Conservation (phyloP, 805 yeast species). For the Saccharomycopsis vini region DNA sequence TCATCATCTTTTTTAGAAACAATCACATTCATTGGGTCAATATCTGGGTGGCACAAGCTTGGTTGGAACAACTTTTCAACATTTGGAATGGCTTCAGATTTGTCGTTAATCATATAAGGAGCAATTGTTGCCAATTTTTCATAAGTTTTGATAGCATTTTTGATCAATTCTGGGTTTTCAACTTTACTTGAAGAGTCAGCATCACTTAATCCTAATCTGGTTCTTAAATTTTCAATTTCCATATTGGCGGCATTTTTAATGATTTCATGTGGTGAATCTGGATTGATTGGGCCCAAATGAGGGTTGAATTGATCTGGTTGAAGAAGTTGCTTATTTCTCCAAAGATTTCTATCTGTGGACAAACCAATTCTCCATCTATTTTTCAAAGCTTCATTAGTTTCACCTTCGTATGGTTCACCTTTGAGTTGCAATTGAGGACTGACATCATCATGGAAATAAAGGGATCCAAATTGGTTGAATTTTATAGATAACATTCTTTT, state of each 20-base stretch:
- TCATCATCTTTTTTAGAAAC: slow-evolving; percentile 31
- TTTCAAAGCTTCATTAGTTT: slow-evolving; percentile 41
- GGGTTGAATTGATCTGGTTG: slow-evolving; percentile 40
- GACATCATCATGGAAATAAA: slow-evolving; percentile 71
- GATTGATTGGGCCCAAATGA: slow-evolving; percentile 72
- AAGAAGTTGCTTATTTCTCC: slow-evolving; percentile 55
- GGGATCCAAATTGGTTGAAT: slow-evolving; percentile 71
- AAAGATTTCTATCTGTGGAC: slow-evolving; percentile 68
- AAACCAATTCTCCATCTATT: slow-evolving; percentile 89
- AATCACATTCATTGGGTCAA: slow-evolving; percentile 85
- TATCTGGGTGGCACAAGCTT: slow-evolving; percentile 68
- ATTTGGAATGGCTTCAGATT: slow-evolving; percentile 50
- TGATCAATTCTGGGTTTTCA: slow-evolving; percentile 35
- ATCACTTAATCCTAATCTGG: slow-evolving; percentile 44
- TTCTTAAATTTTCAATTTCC: slow-evolving; percentile 53
- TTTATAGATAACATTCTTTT: slow-evolving; percentile 42
- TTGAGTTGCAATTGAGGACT: slow-evolving; percentile 31
- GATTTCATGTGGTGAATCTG: slow-evolving; percentile 49
- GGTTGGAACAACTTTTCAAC: slow-evolving; percentile 58
- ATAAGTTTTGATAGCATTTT: slow-evolving; percentile 49
- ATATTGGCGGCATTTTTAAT: slow-evolving; percentile 55
- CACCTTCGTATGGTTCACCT: slow-evolving; percentile 47
- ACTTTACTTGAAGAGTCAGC: slow-evolving; percentile 37
- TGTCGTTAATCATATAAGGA: slow-evolving; percentile 43
- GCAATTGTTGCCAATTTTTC: slow-evolving; percentile 50